Base-by-base conservation (phyloP, 352 stramenopile species). In the Phytopythium kandeliae region DNA sequence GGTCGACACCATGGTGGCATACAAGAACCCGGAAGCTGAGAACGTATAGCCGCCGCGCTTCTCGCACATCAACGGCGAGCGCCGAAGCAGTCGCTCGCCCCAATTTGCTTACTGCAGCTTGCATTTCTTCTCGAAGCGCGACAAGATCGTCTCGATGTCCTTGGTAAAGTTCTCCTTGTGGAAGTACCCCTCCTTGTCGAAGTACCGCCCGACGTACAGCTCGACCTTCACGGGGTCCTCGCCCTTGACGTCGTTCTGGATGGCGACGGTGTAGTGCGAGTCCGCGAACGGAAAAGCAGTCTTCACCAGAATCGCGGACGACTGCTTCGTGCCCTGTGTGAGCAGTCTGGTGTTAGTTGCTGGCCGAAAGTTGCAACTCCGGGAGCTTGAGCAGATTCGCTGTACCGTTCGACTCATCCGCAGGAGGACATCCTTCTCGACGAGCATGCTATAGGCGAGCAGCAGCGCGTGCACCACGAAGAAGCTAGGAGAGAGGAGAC, bases 1-100 rank as follows among this genome's bases (percentile, higher is more conserved):
- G 63, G 90, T 99, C 33, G 95, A 99, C 57, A 96, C 95, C 11
- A 96, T 98, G 72, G 97, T 99, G 47, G 89, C 96, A 26, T 99
- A 99, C 78, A 97, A 98, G 66, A 89, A 95, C 51, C 82, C 85
- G 34, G 80, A 95, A 61, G 63, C 65, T 38, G 77, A 95, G 58
- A 64, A 60, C 49, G 73, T 91, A 50, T 89, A 78, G 70, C 44
- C 40, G 50, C 50, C 36, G 22, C 4, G 21, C 21, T 10, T 21
- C 21, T 4, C 38, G 11, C 22, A 45, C 38, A 45, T 31, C 38
- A 30, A 25, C 19, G 38, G 22, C 38, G 38, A 45, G 12, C 38
- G 38, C 19, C n/a, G 37, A 40, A 50, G 54, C 47, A 47, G 57
- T 45, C 26, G 22, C 44, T 50, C 41, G 12, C 35, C 31, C 42